A percentile compares a stretch with the other conserved stretches of the same genome.
Conservation (phyloP, 2,329 filamentous ascomycete genomes). For the Pseudocercospora fijiensis region DNA sequence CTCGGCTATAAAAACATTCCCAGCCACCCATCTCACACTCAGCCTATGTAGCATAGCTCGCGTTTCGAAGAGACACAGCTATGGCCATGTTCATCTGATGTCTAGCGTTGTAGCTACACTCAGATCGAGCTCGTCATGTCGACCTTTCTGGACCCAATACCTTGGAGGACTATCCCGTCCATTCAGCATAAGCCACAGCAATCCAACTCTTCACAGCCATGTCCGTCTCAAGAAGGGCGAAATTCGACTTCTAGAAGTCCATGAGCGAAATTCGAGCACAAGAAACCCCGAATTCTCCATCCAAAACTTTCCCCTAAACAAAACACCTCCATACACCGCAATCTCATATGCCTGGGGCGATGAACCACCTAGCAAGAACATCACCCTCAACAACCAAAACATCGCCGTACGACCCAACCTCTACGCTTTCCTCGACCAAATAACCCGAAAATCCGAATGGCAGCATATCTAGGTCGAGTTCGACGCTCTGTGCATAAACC, state of each 20-base stretch:
- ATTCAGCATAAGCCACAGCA: neutral
- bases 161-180: neutral
- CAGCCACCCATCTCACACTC: too few species aligned
- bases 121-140: too few species aligned
- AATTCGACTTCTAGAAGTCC: neutral
- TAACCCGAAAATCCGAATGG: neutral
- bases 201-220: neutral
- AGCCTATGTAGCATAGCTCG: too few species aligned
- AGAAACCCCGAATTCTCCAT: neutral
- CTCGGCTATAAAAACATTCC: neutral
- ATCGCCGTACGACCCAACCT: neutral
- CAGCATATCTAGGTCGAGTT: conserved; percentile 16
- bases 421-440: neutral
- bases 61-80: too few species aligned
- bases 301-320: neutral
- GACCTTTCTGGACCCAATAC: too few species aligned
- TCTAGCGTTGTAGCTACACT: too few species aligned
- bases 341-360: conserved; percentile 12
- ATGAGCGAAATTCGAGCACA: neutral
- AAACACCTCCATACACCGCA: neutral
- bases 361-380: neutral
- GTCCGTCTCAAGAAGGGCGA: neutral
- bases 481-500: conserved; percentile 14
- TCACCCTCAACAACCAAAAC: neutral
- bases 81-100: too few species aligned